Conservation (phyloP, 2,329 filamentous ascomycete species). For the Anthostomella pinea region DNA sequence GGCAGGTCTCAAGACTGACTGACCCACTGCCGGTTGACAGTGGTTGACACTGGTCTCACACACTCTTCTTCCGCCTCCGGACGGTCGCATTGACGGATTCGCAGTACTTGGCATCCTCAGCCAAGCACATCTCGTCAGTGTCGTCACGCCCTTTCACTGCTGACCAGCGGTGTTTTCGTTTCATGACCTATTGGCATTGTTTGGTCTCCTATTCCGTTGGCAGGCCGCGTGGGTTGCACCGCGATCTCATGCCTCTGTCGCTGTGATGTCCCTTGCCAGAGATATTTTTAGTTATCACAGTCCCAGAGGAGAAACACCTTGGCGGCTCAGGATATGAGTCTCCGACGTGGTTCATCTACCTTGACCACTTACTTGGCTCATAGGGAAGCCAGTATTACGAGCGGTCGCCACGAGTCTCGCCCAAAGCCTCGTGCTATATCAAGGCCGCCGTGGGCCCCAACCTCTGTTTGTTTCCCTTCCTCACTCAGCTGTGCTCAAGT, state of each 20-base stretch:
- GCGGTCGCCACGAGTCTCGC: slow-evolving; percentile 20
- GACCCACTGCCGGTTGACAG: slow-evolving; percentile 23
- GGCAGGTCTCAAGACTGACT: slow-evolving; percentile 37
- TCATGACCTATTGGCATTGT: slow-evolving; percentile 17
- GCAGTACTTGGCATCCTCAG: slow-evolving; percentile 30
- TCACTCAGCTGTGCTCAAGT: slow-evolving; percentile 36
- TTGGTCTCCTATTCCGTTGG: slow-evolving; percentile 12
- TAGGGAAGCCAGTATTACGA: slow-evolving; percentile 12
- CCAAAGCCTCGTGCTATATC: slow-evolving; percentile 30
- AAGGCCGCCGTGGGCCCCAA: slow-evolving; percentile 22
- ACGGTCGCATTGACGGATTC: slow-evolving; percentile 30
- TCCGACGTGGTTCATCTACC: slow-evolving; percentile 14
- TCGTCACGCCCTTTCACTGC: slow-evolving; percentile 19
- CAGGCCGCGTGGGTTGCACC: slow-evolving; percentile 5
- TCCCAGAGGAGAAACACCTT: slow-evolving; percentile 25
- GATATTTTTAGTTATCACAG: slow-evolving; percentile 30
- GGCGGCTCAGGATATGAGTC: slow-evolving; percentile 21
- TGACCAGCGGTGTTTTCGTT: slow-evolving; percentile 19
- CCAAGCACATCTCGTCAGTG: slow-evolving; percentile 29
- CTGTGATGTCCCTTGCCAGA: slow-evolving; percentile 15
- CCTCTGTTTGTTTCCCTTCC: slow-evolving; percentile 9
- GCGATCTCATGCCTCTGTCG: slow-evolving; percentile 13
- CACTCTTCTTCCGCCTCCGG: slow-evolving; percentile 14
- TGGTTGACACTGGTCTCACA: slow-evolving; percentile 25
- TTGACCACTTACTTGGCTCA: slow-evolving; percentile 16